A percentile compares a stretch with the other conserved stretches of the same genome.
phyloP scores from a whole-genome alignment of 306 rosid genomes.

The Begonia loranthoides region DNA sequence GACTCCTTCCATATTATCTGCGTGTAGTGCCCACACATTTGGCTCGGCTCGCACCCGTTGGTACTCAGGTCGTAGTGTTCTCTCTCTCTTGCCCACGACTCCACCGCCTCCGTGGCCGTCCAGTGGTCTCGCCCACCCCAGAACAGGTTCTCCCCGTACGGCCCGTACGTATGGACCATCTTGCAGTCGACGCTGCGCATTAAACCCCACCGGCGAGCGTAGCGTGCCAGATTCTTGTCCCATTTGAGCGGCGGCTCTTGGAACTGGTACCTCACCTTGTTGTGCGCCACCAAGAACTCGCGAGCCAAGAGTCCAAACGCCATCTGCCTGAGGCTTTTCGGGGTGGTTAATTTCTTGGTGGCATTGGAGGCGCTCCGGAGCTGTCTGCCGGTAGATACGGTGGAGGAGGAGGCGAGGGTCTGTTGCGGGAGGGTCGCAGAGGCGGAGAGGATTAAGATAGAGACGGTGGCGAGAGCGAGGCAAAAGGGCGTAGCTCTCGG shows the following conservation, averaged over 20 bases:
- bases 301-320: not conserved
- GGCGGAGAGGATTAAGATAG: not conserved
- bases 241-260: slow-evolving; percentile 12
- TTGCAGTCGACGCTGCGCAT: slow-evolving; percentile 21
- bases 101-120: slow-evolving; percentile 27
- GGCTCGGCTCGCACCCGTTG: slow-evolving; percentile 11
- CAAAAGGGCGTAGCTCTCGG: not conserved
- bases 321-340: not conserved
- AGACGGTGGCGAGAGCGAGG: slow-evolving; percentile 1
- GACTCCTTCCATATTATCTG: slow-evolving; percentile 57
- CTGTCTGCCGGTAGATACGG: not conserved
- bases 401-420: not conserved
- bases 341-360: not conserved
- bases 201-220: slow-evolving; percentile 21
- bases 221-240: slow-evolving; percentile 29
- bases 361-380: not conserved
- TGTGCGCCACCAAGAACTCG: slow-evolving; percentile 44
- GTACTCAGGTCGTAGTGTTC: slow-evolving; percentile 4
- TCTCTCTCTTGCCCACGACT: slow-evolving; percentile 29
- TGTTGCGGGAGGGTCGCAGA: not conserved
- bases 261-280: slow-evolving; percentile 18
- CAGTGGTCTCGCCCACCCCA: slow-evolving; percentile 30
- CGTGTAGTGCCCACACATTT: slow-evolving; percentile 53
- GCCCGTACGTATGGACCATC: slow-evolving; percentile 19
- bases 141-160: slow-evolving; percentile 51